These are phyloP conservation scores for Chionographis japonica DNA, from an alignment of 106 monocot genomes.

Conservation along the genomic window DNA sequence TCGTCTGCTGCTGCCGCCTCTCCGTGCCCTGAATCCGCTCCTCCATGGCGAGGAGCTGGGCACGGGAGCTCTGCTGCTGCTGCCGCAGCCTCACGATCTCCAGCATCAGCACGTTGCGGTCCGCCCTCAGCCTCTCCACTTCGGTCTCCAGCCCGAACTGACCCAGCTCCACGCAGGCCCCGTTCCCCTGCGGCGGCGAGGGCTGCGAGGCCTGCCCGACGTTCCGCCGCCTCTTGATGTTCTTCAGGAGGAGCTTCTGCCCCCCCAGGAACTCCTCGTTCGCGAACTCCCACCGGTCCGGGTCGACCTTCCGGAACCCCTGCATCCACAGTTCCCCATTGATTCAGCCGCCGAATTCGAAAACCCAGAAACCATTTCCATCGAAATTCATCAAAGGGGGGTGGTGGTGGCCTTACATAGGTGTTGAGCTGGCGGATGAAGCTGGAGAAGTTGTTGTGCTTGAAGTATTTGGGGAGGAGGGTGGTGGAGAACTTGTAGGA, in stretches of 20 bases:
- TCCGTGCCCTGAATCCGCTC: conserved; percentile 32
- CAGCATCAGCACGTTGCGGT: conserved; percentile 30
- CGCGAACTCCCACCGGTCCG: conserved; percentile 39
- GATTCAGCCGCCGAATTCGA: background rate
- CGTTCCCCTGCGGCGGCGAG: background rate
- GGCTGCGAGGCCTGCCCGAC: conserved; percentile 5
- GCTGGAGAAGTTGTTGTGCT: conserved; percentile 80
- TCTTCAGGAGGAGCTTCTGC: conserved; percentile 33
- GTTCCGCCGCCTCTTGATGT: conserved; percentile 33
- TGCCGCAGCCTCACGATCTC: conserved; percentile 49
- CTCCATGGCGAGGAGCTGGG: conserved; percentile 43
- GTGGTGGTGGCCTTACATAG: conserved; percentile 36
- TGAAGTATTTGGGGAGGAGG: conserved; percentile 65
- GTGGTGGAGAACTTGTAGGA: conserved; percentile 31
- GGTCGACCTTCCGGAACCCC: conserved; percentile 41
- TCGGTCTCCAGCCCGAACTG: conserved; percentile 24
- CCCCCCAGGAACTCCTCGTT: conserved; percentile 34
- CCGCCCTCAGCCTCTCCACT: conserved; percentile 24
- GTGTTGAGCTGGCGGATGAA: conserved; percentile 80
- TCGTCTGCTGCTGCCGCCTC: conserved; percentile 37
- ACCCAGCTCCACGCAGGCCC: conserved; percentile 14
- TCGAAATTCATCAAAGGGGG: background rate
- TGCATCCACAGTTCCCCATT: background rate
- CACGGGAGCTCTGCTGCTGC: conserved; percentile 42
- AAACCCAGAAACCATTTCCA: background rate